Evolutionary conservation across 2,329 filamentous ascomycete genomes (phyloP), one percentile per base, ranked within the genome.

Genomic region (Periconia sp.): DNA sequence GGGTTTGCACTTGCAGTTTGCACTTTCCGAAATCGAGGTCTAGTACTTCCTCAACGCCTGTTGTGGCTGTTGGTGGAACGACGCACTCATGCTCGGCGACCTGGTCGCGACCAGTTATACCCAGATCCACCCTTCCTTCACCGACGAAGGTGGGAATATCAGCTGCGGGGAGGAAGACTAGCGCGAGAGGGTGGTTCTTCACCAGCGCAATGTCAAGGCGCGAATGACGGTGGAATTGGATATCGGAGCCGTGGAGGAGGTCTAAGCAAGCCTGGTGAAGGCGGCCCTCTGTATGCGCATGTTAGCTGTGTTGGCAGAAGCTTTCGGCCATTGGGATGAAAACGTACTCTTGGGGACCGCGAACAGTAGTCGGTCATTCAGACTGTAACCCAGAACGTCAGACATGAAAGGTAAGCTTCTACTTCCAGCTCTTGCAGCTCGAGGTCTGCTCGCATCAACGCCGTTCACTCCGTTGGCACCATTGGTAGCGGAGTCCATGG

Each of bases 91-190:
- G 90, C 77, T 97, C 93, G 57, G 88, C 87, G 46, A 97, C 91
- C 70, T 96, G 92, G 72, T 99, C 94, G 67, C 86, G 85, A 47
- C 94, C 94, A 0, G 94, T 97, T 71, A 99, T 99, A 58, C 94
- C 94, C 15, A 99, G 81, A 70, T 96, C 92, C 45, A 96, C 91
- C 58, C 88, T 88, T 54, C 94, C 94, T 77, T 97, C 92, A 53
- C 93, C 93, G 45, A 99, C 92, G 71, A 97, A 97, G 40, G 92
- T 96, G 6, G 94, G 94, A 70, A 99, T 99, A 74, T 99, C 94
- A 62, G 92, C 92, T 37, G 93, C 94, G 30, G 94, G 94, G 23
- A 99, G 89, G 81, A 99, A 99, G 71, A 99, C 87, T 56, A 99
- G 89, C 15, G 94, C 94, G 66, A 99, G 91, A 35, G 90, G 91